Conservation (phyloP, 148 eudicot species). For the Heliamphora exappendiculata region DNA sequence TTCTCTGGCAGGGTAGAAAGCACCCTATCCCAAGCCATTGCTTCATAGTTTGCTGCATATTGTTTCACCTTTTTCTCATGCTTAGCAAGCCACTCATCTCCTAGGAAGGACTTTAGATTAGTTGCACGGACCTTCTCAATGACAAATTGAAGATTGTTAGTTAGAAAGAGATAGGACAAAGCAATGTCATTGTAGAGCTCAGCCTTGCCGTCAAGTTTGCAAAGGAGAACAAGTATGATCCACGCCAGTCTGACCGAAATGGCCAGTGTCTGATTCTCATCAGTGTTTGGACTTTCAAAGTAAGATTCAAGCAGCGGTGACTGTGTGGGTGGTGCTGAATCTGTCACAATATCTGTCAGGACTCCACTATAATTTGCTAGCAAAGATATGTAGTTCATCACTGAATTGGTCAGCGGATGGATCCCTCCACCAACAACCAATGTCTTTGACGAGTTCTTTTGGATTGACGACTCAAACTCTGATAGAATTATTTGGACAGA, state of each 20-base stretch:
- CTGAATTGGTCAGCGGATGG: slow-evolving; percentile 22
- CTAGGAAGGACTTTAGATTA: slow-evolving; percentile 20
- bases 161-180: slow-evolving; percentile 28
- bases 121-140: slow-evolving; percentile 15
- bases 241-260: slow-evolving; percentile 15
- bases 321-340: not conserved
- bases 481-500: slow-evolving; percentile 10
- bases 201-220: slow-evolving; percentile 30
- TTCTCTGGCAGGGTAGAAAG: slow-evolving; percentile 8
- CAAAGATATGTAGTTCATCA: slow-evolving; percentile 12
- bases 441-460: slow-evolving; percentile 17
- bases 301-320: slow-evolving; percentile 18
- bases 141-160: slow-evolving; percentile 27
- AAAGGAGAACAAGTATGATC: slow-evolving; percentile 27
- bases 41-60: slow-evolving; percentile 17
- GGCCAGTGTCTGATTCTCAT: not conserved
- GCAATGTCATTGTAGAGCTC: slow-evolving; percentile 23
- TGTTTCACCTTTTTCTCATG: slow-evolving; percentile 20
- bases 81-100: slow-evolving; percentile 21
- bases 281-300: slow-evolving; percentile 1
- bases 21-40: slow-evolving; percentile 23
- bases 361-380: slow-evolving; percentile 16
- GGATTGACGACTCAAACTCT: slow-evolving; percentile 24
- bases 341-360: slow-evolving; percentile 15
- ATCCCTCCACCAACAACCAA: slow-evolving; percentile 25